Evolutionary conservation across 2,329 filamentous ascomycete genomes (phyloP).

Genomic region (Leptographium galeiforme): DNA sequence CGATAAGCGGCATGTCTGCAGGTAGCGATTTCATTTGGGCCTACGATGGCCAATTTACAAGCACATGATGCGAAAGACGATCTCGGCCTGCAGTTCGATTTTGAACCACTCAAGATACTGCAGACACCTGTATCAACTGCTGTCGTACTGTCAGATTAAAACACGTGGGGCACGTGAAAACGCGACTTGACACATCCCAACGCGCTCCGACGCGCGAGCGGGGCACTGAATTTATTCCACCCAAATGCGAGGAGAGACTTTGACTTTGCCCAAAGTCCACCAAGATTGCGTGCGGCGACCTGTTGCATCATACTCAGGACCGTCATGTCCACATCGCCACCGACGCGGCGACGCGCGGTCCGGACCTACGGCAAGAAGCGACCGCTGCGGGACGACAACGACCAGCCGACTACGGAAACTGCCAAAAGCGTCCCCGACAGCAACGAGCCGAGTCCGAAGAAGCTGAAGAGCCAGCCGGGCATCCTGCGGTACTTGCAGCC

Average conservation of each 20-base stretch:
- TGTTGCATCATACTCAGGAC: too few species aligned
- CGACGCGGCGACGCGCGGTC: conserved; percentile 2
- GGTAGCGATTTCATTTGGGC: too few species aligned
- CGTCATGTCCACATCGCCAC: neutral
- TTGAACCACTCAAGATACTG: too few species aligned
- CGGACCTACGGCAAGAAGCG: conserved; percentile 12
- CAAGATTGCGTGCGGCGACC: too few species aligned
- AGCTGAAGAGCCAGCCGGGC: conserved; percentile 1
- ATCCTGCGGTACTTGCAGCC: conserved; percentile 13
- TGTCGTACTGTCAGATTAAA: too few species aligned
- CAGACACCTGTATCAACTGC: too few species aligned
- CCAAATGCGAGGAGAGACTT: neutral
- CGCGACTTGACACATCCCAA: neutral
- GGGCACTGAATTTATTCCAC: neutral
- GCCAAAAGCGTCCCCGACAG: neutral
- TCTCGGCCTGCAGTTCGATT: too few species aligned
- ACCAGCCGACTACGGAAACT: neutral
- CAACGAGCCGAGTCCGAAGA: neutral
- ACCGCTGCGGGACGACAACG: neutral
- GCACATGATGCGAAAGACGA: too few species aligned
- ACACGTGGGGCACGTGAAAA: neutral
- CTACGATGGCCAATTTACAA: too few species aligned
- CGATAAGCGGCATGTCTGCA: neutral
- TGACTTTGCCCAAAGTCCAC: too few species aligned
- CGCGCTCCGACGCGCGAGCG: neutral